Percentiles rank a stretch among this genome's conserved stretches.
Conservation (phyloP, 2,329 filamentous ascomycete genomes). For the Penicillium sp. region DNA sequence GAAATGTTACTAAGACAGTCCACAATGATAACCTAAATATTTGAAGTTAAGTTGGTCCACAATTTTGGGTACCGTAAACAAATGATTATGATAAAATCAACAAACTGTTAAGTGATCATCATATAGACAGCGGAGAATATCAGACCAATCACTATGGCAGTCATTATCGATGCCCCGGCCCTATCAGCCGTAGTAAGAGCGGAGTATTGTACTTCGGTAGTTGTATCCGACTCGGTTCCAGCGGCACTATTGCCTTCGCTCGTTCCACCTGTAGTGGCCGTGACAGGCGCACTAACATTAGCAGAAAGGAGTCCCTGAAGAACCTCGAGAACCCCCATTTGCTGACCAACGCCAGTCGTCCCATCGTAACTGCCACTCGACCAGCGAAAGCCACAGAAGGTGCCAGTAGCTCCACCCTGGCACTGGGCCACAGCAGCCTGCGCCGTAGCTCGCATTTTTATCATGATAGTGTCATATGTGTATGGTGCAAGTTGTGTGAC, state of each 20-base stretch:
- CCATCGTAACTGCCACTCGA: constrained; percentile 33
- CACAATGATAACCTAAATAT: background rate
- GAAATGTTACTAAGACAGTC: no score
- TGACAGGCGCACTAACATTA: constrained; percentile 41
- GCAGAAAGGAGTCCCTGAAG: constrained; percentile 57
- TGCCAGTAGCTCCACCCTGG: constrained; percentile 32
- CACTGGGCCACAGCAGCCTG: constrained; percentile 48
- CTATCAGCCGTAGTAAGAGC: constrained; percentile 28
- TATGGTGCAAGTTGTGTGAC: constrained; percentile 58
- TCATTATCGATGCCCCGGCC: constrained; percentile 29
- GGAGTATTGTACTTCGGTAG: constrained; percentile 22
- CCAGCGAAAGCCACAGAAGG: constrained; percentile 43
- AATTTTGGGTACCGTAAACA: background rate
- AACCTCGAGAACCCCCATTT: constrained; percentile 52
- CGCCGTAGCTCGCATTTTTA: constrained; percentile 55
- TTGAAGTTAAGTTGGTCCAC: background rate
- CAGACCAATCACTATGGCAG: constrained; percentile 26
- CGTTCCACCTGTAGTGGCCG: constrained; percentile 56
- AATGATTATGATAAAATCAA: no score
- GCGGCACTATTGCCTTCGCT: constrained; percentile 46
- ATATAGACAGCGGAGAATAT: constrained; percentile 8
- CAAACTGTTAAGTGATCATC: constrained; percentile 6
- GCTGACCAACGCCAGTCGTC: constrained; percentile 37
- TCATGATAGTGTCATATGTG: constrained; percentile 52
- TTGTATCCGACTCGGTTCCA: constrained; percentile 25